These are phyloP conservation scores for Xerocomellus dryophilus DNA, from an alignment of 768 basidiomycete genomes.

Conservation along the genomic window DNA sequence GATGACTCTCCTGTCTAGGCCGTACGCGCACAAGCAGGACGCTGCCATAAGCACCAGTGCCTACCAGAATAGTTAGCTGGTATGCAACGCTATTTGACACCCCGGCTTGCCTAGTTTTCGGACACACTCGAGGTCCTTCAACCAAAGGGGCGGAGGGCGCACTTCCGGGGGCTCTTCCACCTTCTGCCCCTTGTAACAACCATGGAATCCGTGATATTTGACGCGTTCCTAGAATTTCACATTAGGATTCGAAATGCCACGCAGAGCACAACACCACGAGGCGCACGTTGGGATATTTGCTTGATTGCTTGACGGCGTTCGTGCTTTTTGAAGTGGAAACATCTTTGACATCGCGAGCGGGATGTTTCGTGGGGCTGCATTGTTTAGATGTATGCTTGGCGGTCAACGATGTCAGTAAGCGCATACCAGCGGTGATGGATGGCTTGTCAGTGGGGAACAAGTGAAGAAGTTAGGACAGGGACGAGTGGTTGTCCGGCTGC, in stretches of 20 bases:
- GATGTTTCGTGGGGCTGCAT: constrained; percentile 8
- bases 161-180: constrained; percentile 31
- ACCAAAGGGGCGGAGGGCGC: constrained; percentile 36
- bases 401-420: constrained; percentile 9
- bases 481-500: neutral
- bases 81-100: neutral
- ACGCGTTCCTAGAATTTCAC: constrained; percentile 17
- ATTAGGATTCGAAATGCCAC: neutral
- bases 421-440: constrained; percentile 9
- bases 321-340: constrained; percentile 3
- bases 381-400: constrained; percentile 6
- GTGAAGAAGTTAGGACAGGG: neutral
- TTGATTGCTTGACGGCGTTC: constrained; percentile 2
- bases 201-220: constrained; percentile 8
- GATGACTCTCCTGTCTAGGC: constrained; percentile 26
- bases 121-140: constrained; percentile 43
- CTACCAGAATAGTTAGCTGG: constrained; percentile 25
- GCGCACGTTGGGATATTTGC: constrained; percentile 5
- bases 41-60: constrained; percentile 40
- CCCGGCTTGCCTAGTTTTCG: constrained; percentile 37
- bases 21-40: constrained; percentile 42
- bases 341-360: constrained; percentile 10
- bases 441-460: neutral
- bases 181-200: constrained; percentile 9
- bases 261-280: neutral